Base-by-base conservation (phyloP, 805 yeast species). In the Scheffersomyces lignosus region DNA sequence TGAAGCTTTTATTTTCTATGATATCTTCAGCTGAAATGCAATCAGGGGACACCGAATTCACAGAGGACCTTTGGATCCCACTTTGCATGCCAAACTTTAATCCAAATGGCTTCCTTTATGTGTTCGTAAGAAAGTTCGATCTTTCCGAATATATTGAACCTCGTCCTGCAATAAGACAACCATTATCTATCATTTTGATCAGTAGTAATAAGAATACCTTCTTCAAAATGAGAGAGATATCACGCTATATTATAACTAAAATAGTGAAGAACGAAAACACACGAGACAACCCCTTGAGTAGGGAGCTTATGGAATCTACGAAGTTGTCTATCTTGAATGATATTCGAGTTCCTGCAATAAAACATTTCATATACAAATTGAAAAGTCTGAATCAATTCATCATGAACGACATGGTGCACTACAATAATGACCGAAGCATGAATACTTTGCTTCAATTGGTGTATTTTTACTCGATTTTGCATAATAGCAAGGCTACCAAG, bases 51-150 rank as follows among this genome's bases (percentile, higher is more conserved):
- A 37, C 32, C 6, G 39, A 36, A 49, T 43, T 75, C 47, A 54
- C 70, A 38, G 85, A 85, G 47, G 96, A 90, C 52, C 77, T 88
- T 40, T 93, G 98, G 98, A 77, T 87, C 9, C 99, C 99, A 0
- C 71, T 91, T 0, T 91, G 99, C 59, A 71, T 91, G 56, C 96
- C 98, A 0, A 80, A 85, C 48, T 91, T 91, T 66, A 91, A 93
- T 54, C 66, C 87, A 2, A 80, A 81, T 45, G 99, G 99, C 7
- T 93, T 90, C 51, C 62, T 91, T 4, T 86, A 93, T 53, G 80
- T 88, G 9, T 87, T 84, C 51, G 84, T 89, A 29, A 81, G 80
- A 39, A 51, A 45, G 18, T 51, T 64, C 24, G 44, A 48, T 15
- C 35, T 65, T 10, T 38, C 47, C 10, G 45, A 48, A 8, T 47